phyloP scores from a whole-genome alignment of 1,284 basidiomycete species.

The Cutaneotrichosporon mucoides region DNA sequence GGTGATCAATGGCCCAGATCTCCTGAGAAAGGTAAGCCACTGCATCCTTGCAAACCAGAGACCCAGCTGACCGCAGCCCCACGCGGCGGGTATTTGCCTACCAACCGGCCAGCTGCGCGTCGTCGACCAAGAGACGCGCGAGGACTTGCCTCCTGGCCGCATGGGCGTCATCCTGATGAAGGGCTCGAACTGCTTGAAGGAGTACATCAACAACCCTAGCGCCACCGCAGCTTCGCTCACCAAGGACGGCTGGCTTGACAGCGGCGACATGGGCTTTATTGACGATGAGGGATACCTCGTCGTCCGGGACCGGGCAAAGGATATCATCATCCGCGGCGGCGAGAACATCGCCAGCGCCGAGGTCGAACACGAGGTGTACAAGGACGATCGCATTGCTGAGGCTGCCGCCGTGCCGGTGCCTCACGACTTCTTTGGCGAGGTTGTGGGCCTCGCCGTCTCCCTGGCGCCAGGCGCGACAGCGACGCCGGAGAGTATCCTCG shows the following conservation, averaged over 20 bases:
- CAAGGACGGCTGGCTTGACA: conserved; percentile 43
- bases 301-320: conserved; percentile 37
- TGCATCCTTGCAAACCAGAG: conserved; percentile 9
- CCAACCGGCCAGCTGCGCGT: conserved; percentile 22
- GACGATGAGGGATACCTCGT: conserved; percentile 39
- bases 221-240: conserved; percentile 34
- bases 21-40: not conserved
- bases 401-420: conserved; percentile 40
- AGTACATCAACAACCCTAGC: conserved; percentile 34
- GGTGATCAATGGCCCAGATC: conserved; percentile 33
- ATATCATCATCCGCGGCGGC: conserved; percentile 47
- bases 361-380: conserved; percentile 40
- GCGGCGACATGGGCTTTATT: conserved; percentile 36
- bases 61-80: conserved; percentile 25
- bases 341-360: conserved; percentile 43
- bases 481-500: conserved; percentile 8
- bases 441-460: conserved; percentile 35
- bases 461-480: conserved; percentile 21
- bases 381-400: conserved; percentile 32
- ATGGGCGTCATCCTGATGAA: conserved; percentile 31
- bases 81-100: not conserved
- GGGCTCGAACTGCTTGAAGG: conserved; percentile 43
- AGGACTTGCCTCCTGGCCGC: conserved; percentile 23
- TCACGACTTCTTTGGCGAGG: conserved; percentile 34
- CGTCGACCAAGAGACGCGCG: conserved; percentile 29